phyloP scores from a whole-genome alignment of 345 rosid genomes.

The Murraya paniculata region DNA sequence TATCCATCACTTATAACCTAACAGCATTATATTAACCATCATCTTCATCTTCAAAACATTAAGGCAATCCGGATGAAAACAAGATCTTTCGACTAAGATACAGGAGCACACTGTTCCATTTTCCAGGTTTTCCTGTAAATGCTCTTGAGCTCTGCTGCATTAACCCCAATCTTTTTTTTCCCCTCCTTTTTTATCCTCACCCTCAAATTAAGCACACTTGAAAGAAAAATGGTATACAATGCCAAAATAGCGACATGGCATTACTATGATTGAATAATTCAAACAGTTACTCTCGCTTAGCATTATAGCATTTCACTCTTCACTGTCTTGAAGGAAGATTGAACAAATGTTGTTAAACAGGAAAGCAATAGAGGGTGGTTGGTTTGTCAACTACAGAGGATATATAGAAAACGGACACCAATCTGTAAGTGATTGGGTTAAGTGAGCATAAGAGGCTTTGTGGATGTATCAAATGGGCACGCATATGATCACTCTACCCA shows the following conservation, averaged over 20 bases:
- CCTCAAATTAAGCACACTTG: background rate
- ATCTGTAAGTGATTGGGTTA: background rate
- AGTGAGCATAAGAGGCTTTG: background rate
- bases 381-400: background rate
- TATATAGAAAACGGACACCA: background rate
- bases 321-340: background rate
- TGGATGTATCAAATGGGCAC: constrained; percentile 7
- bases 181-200: background rate
- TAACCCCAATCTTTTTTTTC: background rate
- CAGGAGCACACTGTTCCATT: background rate
- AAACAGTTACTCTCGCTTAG: background rate
- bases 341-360: background rate
- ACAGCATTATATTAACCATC: background rate
- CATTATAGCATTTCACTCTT: background rate
- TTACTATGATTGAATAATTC: background rate
- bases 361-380: background rate
- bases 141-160: background rate
- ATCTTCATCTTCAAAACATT: background rate
- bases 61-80: background rate
- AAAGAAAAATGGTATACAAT: background rate
- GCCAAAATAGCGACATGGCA: background rate
- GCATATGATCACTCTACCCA: constrained; percentile 11
- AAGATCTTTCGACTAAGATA: background rate
- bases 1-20: background rate
- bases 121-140: background rate